These are phyloP conservation scores for barrel medic (Medicago truncatula) DNA, from an alignment of 306 rosid species.

Conservation along the genomic window MtrunA17r5.0-ANR NC_053047.1:15952001-15952500, in stretches of 20 bases:
- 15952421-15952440: slow-evolving; percentile 70
- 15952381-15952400: slow-evolving; percentile 60
- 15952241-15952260: slow-evolving; percentile 57
- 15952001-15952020: background rate
- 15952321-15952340: slow-evolving; percentile 69
- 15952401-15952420: slow-evolving; percentile 63
- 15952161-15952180: slow-evolving; percentile 64
- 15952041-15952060: too few species aligned
- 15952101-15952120: background rate
- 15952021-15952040: too few species aligned
- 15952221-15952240: slow-evolving; percentile 49
- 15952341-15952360: slow-evolving; percentile 78
- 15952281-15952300: slow-evolving; percentile 78
- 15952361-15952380: slow-evolving; percentile 63
- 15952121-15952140: slow-evolving; percentile 61
- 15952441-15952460: slow-evolving; percentile 79
- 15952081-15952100: background rate
- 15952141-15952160: slow-evolving; percentile 66
- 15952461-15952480: slow-evolving; percentile 74
- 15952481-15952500: slow-evolving; percentile 69
- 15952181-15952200: slow-evolving; percentile 52
- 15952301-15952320: slow-evolving; percentile 59
- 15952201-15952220: slow-evolving; percentile 43
- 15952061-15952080: background rate
- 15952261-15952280: slow-evolving; percentile 73